Conservation (phyloP, 1,284 basidiomycete species). For the Papiliotrema terrestris region DNA sequence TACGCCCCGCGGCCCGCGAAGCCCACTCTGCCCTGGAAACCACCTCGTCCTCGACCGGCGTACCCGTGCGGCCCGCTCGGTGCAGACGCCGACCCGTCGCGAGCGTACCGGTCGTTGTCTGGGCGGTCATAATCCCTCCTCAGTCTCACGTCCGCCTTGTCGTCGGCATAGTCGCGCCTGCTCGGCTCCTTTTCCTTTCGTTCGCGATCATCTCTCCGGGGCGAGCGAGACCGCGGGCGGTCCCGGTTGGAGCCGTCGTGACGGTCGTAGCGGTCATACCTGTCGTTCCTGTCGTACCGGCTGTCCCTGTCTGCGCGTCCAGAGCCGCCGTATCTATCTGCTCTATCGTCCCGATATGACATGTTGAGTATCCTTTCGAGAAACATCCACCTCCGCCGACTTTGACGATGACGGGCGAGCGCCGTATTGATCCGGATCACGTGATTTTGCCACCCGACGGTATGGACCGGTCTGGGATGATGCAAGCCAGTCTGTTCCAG, state of each 20-base stretch:
- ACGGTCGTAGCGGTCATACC: slow-evolving; percentile 5
- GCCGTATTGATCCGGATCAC: neutral
- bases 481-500: too few relatives aligned
- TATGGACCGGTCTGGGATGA: neutral
- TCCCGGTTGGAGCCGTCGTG: neutral
- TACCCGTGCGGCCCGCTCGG: neutral
- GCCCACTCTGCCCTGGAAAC: slow-evolving; percentile 11
- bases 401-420: neutral
- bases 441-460: neutral
- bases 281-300: slow-evolving; percentile 7
- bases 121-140: neutral
- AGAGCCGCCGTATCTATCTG: slow-evolving; percentile 4
- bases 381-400: neutral
- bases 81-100: neutral
- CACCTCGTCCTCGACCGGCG: slow-evolving; percentile 9
- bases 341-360: slow-evolving; percentile 5
- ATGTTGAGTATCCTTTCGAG: slow-evolving; percentile 3
- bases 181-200: neutral
- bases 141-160: neutral
- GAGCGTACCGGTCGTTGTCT: neutral
- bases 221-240: neutral
- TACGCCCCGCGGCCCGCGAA: slow-evolving; percentile 10
- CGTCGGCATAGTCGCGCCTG: neutral
- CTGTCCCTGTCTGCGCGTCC: slow-evolving; percentile 18
- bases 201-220: neutral